These are phyloP conservation scores for Ogataea trehaloabstinens DNA, from an alignment of 805 yeast genomes.

Conservation along the genomic window DNA sequence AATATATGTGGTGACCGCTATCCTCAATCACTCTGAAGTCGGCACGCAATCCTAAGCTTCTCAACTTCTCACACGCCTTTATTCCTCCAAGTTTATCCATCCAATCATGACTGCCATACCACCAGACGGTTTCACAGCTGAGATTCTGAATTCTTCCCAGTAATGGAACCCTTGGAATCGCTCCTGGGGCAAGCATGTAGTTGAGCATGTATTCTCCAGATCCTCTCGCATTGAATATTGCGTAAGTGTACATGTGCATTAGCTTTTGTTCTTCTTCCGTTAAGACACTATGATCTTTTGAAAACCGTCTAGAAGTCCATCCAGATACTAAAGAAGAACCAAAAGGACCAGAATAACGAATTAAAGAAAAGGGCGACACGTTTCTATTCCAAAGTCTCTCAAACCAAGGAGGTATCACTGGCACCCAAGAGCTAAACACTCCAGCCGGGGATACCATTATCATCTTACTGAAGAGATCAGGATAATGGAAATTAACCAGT, in stretches of 20 bases:
- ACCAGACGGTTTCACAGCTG: constrained; percentile 69
- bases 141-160: constrained; percentile 48
- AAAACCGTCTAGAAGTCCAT: constrained; percentile 84
- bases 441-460: constrained; percentile 93
- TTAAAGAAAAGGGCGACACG: constrained; percentile 80
- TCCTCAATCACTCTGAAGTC: constrained; percentile 39
- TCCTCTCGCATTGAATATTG: constrained; percentile 81
- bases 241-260: constrained; percentile 77
- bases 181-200: constrained; percentile 86
- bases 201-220: constrained; percentile 92
- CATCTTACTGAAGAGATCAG: constrained; percentile 61
- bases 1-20: constrained; percentile 77
- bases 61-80: constrained; percentile 36
- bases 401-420: constrained; percentile 73
- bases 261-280: constrained; percentile 42
- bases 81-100: constrained; percentile 54
- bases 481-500: constrained; percentile 60
- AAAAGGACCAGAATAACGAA: constrained; percentile 72
- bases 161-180: constrained; percentile 78
- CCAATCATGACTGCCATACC: constrained; percentile 78
- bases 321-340: constrained; percentile 87
- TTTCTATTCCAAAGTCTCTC: constrained; percentile 72
- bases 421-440: constrained; percentile 49
- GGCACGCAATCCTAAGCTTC: constrained; percentile 23
- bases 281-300: constrained; percentile 39